These are phyloP conservation scores for Posidonia australis DNA, from an alignment of 106 monocot genomes.

Conservation along the genomic window DNA sequence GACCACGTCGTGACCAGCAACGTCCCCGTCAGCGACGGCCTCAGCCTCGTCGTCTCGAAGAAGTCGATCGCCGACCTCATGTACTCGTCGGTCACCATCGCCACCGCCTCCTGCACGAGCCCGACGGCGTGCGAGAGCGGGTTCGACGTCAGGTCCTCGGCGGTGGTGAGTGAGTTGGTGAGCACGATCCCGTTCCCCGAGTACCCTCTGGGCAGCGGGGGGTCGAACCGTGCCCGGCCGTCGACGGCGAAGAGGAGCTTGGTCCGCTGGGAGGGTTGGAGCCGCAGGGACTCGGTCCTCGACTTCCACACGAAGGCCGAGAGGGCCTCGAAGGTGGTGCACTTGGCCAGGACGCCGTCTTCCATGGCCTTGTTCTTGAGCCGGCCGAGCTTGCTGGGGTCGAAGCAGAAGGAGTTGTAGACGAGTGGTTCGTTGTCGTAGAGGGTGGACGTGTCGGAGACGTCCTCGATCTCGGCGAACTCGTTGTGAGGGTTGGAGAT, in stretches of 20 bases:
- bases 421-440: slow-evolving; percentile 7
- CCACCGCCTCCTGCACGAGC: slow-evolving; percentile 24
- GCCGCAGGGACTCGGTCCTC: slow-evolving; percentile 18
- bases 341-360: slow-evolving; percentile 1
- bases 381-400: slow-evolving; percentile 11
- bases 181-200: slow-evolving; percentile 50
- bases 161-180: slow-evolving; percentile 20
- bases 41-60: slow-evolving; percentile 29
- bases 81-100: slow-evolving; percentile 21
- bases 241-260: slow-evolving; percentile 56
- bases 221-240: slow-evolving; percentile 21
- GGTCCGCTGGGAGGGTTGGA: slow-evolving; percentile 19
- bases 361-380: slow-evolving; percentile 25
- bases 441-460: slow-evolving; percentile 13
- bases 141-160: slow-evolving; percentile 22
- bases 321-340: slow-evolving; percentile 37
- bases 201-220: slow-evolving; percentile 41
- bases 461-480: slow-evolving; percentile 30
- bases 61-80: slow-evolving; percentile 46
- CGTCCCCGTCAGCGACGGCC: slow-evolving; percentile 23
- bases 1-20: slow-evolving; percentile 20
- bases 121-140: slow-evolving; percentile 18
- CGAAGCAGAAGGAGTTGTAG: slow-evolving; percentile 34
- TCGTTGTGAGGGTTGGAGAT: slow-evolving; percentile 35
- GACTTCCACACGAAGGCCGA: slow-evolving; percentile 41